Base-by-base conservation (phyloP, 192 early-diverging fungal genomes). In the Allomyces macrogynus region DNA sequence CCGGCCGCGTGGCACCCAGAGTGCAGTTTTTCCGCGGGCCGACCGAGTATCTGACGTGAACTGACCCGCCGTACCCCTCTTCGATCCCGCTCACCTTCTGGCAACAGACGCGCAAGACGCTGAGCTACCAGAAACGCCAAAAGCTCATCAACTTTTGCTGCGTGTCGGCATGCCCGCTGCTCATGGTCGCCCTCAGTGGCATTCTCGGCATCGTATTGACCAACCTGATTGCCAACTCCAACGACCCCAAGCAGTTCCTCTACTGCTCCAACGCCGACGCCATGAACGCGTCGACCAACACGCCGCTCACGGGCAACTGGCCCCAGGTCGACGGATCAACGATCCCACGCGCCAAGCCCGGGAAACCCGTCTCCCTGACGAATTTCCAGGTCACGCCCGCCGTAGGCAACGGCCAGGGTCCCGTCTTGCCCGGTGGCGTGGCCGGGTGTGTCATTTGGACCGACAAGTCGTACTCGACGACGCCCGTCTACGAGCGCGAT, bases 61-160 rank as follows among this genome's bases (percentile, higher is more conserved):
- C 32, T 40, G 3, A 8, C 32, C 32, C 5, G 32, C 32, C 32
- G 32, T 40, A 7, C n/a, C 32, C 32, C 32, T 40, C 32, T 8
- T 40, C 32, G 26, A 27, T 27, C 26, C 26, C 26, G 7, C 8
- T 8, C 32, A 40, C 32, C 32, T 40, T 44, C 61, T 20, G n/a
- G 60, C 25, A 64, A 25, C 63, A 76, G 73, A 72, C 74, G 24
- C 67, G 81, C 23, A 89, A 87, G 74, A 80, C 87, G 1, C 26
- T 87, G n/a, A 72, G 76, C 5, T 89, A 75, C 64, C 87, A 89
- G 66, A 77, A 82, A 63, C 75, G 87, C 20, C 87, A 89, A 65
- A 74, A 73, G 65, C 83, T 87, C 71, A 81, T 75, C 32, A 88
- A 89, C 72, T 70, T 89, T 7, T 87, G 83, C 72, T 89, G 87